These are phyloP conservation scores for Fomitopsis betulina DNA, from an alignment of 1,284 basidiomycete genomes.

Conservation along the genomic window DNA sequence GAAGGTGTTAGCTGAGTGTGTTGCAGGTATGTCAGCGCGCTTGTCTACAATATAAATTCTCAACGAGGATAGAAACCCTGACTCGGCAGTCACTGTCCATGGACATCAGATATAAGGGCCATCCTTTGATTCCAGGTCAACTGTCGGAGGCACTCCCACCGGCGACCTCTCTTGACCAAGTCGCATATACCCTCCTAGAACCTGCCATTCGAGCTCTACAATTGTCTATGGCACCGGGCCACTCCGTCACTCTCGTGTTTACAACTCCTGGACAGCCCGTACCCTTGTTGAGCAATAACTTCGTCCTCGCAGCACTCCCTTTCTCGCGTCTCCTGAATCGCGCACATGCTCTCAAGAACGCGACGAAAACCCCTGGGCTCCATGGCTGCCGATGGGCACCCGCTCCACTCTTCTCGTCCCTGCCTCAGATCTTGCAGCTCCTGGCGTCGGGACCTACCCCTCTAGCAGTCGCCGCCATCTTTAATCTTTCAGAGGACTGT, in stretches of 20 bases:
- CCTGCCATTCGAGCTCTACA: constrained; percentile 24
- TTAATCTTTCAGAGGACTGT: constrained; percentile 40
- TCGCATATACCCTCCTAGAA: constrained; percentile 11
- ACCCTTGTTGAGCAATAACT: constrained; percentile 20
- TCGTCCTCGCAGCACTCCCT: constrained; percentile 30
- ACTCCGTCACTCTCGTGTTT: constrained; percentile 30
- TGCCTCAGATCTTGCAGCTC: constrained; percentile 29
- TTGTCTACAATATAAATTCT: no score
- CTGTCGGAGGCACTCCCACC: neutral
- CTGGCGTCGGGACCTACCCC: constrained; percentile 25
- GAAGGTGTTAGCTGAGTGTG: no score
- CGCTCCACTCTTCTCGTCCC: constrained; percentile 27
- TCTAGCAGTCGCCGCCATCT: constrained; percentile 34
- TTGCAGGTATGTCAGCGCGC: no score
- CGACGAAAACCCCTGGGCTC: constrained; percentile 3
- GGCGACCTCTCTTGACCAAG: constrained; percentile 10
- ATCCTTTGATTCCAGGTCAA: neutral
- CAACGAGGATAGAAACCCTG: no score
- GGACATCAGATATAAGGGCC: neutral
- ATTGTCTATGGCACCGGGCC: constrained; percentile 17
- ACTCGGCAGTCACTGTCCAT: neutral
- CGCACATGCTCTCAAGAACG: neutral
- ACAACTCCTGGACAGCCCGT: constrained; percentile 27
- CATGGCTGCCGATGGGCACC: constrained; percentile 14
- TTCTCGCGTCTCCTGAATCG: constrained; percentile 27